Base-by-base conservation (phyloP, 2,329 filamentous ascomycete genomes). In the Alternaria alternata region DNA sequence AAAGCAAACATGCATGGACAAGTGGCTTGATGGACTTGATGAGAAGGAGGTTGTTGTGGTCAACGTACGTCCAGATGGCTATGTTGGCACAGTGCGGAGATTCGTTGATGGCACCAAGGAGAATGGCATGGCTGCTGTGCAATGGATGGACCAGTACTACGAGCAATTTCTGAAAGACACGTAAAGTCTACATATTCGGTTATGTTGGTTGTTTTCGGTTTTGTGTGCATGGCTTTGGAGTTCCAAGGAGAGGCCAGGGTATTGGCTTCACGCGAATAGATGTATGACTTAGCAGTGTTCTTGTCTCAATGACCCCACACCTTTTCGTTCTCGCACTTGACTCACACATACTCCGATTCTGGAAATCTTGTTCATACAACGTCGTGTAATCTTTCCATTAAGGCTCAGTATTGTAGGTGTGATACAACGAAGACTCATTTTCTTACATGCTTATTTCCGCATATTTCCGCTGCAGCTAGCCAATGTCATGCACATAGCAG, bases 21-120 rank as follows among this genome's bases (percentile, higher is more conserved):
- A 91, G 75, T 93, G 89, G 89, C 80, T 91, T 7, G 88, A 87
- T 41, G 83, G 81, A 46, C 78, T 91, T 3, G 80, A 79, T 0
- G 80, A 82, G 1, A 81, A 83, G 9, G 85, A 90, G 65, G 84
- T 90, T 6, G 87, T 86, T 5, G 84, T 92, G 41, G 81, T 89
- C 41, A 89, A 90, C 67, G 88, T 93, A 2, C 83, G 90, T 5
- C 90, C 90, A 0, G 90, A 93, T 75, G 90, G 90, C 11, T 93
- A 92, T 73, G 86, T 92, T 5, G 90, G 90, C 1, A 87, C 84
- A n/a, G 77, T 91, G 24, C 80, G 83, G 7, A 63, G 77, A 3
- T 86, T 80, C 68, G 63, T 70, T 12, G 62, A 67, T 22, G 72
- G 70, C 1, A 72, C 64, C 22, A 67, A 60, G 24, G 72, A 76